phyloP scores from a whole-genome alignment of 2,329 filamentous ascomycete species.

The Chaetomiaceae sp. region DNA sequence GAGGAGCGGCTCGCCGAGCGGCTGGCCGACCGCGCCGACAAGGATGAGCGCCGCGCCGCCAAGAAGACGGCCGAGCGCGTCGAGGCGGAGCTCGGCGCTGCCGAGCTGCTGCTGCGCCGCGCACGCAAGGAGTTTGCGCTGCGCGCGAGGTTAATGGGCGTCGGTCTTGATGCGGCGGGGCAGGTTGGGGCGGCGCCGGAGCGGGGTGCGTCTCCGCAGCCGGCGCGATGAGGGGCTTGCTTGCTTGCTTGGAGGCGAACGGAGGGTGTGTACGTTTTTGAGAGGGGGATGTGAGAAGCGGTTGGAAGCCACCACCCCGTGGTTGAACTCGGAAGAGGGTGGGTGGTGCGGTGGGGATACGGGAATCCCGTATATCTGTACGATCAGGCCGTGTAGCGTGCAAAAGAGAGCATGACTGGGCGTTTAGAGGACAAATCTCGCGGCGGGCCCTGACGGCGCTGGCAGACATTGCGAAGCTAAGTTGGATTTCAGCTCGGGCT shows the following conservation, averaged over 20 bases:
- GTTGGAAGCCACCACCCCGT: background rate
- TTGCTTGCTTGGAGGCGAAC: too few species aligned
- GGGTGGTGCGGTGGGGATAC: background rate
- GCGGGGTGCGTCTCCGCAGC: too few species aligned
- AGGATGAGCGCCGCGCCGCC: conserved; percentile 43
- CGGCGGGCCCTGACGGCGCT: too few species aligned
- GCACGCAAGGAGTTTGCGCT: conserved; percentile 24
- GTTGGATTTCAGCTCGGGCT: background rate
- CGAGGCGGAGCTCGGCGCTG: conserved; percentile 21
- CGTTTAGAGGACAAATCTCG: background rate
- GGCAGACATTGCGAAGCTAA: background rate
- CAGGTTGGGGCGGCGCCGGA: background rate
- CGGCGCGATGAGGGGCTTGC: too few species aligned
- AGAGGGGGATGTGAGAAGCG: background rate
- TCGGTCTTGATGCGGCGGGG: background rate
- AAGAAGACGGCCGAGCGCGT: conserved; percentile 9
- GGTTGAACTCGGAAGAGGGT: conserved; percentile 1
- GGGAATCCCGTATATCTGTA: conserved; percentile 13
- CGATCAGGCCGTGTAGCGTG: background rate
- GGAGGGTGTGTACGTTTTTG: too few species aligned
- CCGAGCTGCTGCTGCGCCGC: conserved; percentile 16
- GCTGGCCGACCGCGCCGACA: conserved; percentile 49
- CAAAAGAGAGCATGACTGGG: background rate
- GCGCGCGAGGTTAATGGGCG: conserved; percentile 10
- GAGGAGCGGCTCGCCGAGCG: conserved; percentile 54